phyloP scores from a whole-genome alignment of 179 eudicot species.

The Drosera spatulata region DNA sequence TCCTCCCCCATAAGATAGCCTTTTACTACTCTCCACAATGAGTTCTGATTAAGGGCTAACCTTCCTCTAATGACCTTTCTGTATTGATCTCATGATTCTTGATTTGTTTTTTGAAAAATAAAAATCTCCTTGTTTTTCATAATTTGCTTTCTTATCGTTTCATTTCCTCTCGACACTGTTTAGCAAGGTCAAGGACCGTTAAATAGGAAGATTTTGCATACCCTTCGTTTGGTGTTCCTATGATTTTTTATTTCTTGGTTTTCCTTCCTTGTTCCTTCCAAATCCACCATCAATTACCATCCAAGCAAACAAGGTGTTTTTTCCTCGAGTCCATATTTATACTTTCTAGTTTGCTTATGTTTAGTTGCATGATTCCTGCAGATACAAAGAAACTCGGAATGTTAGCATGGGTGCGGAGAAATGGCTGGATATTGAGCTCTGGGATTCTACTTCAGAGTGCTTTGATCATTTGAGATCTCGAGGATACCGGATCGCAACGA shows the following conservation, averaged over 20 bases:
- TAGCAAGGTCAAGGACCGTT: no score
- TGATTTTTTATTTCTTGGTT: neutral
- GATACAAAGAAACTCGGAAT: conserved; percentile 82
- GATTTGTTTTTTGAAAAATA: no score
- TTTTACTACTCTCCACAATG: no score
- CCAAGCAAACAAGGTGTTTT: neutral
- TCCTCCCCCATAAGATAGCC: no score
- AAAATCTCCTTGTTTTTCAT: no score
- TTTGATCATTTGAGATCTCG: conserved; percentile 66
- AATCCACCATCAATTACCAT: neutral
- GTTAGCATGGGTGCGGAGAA: conserved; percentile 99
- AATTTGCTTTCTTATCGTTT: no score
- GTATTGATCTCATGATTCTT: no score
- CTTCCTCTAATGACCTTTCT: no score
- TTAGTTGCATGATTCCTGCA: conserved; percentile 15
- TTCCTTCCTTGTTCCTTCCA: neutral
- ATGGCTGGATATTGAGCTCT: conserved; percentile 95
- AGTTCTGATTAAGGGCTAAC: no score
- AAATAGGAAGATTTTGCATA: neutral
- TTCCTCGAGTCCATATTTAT: neutral
- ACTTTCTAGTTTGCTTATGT: neutral
- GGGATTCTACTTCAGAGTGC: conserved; percentile 77
- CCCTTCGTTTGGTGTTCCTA: neutral
- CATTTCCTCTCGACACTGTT: no score
- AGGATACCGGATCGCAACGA: conserved; percentile 87